Evolutionary conservation across 208 protist genomes (phyloP), one percentile per base, ranked within the genome.

Genomic region (Crithidia brevicula): DNA sequence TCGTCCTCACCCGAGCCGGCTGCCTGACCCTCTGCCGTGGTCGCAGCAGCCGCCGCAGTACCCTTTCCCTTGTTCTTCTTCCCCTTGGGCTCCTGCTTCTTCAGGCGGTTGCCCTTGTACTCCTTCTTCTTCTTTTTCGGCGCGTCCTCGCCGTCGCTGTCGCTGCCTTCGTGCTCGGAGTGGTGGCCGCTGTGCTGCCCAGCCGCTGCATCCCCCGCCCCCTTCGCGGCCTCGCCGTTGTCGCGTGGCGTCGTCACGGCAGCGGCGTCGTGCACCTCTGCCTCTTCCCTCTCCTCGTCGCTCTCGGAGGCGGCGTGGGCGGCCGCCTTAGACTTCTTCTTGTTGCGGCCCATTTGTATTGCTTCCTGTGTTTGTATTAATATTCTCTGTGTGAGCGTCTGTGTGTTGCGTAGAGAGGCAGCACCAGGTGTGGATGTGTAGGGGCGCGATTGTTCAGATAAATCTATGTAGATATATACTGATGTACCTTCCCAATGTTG

Each of bases 31-130:
- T n/a, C n/a, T n/a, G n/a, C n/a, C n/a, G n/a, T n/a, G n/a, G 23
- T 20, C 4, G 9, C n/a, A 46, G 62, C 66, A 28, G 57, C 56
- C 10, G 74, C 64, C 18, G 42, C 68, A n/a, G 49, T 40, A 3
- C 53, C 63, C 2, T 77, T 60, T 9, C 22, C 71, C 36, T 70
- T 81, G n/a, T 6, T 28, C 27, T 76, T 78, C 50, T 74, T 81
- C 18, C 49, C 50, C 47, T 85, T 82, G 30, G 67, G 33, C 22
- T 79, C 57, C 47, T 58, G 36, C 54, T 79, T 77, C 54, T 75
- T 70, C 28, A 86, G 70, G 20, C 80, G 80, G 46, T 89, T 89
- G 18, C 81, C 80, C 53, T 81, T 76, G 72, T 91, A 89, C 53
- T 82, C 79, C 71, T 93, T 89, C 66, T 89, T 89, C 62, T 89